Evolutionary conservation across 257 asterid species (phyloP).

Genomic region (Salvia miltiorrhiza): DNA sequence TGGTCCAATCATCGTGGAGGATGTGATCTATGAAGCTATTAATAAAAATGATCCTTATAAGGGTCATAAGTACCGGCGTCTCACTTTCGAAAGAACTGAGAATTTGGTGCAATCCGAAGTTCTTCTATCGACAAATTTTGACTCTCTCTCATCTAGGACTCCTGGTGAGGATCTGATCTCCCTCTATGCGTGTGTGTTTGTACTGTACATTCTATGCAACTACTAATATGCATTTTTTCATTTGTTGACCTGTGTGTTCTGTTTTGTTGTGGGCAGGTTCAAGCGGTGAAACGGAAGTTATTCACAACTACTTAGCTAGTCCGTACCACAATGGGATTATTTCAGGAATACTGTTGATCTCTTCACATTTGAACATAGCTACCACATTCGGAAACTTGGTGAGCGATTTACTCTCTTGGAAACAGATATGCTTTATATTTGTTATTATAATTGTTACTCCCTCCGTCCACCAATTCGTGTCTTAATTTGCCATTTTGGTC

Average conservation of each 20-base stretch:
- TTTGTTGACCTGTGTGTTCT: slow-evolving; percentile 5
- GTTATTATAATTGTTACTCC: too few relatives aligned
- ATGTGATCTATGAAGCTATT: slow-evolving; percentile 62
- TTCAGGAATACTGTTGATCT: slow-evolving; percentile 73
- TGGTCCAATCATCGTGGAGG: slow-evolving; percentile 83
- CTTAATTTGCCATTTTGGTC: too few relatives aligned
- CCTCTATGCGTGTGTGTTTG: neutral
- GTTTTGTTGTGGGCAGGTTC: slow-evolving; percentile 35
- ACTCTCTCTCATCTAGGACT: slow-evolving; percentile 21
- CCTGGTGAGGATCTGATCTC: slow-evolving; percentile 31
- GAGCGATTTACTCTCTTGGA: slow-evolving; percentile 28
- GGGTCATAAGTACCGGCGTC: slow-evolving; percentile 71
- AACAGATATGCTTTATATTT: slow-evolving; percentile 9
- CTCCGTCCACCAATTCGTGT: too few relatives aligned
- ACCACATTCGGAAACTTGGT: slow-evolving; percentile 48
- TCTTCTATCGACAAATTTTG: slow-evolving; percentile 45
- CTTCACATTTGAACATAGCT: slow-evolving; percentile 46
- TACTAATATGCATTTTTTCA: neutral
- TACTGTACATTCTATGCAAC: neutral
- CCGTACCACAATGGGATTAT: slow-evolving; percentile 85
- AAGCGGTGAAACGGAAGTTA: slow-evolving; percentile 41
- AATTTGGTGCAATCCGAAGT: slow-evolving; percentile 94
- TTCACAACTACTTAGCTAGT: slow-evolving; percentile 82
- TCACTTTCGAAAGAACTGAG: slow-evolving; percentile 66
- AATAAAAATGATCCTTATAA: slow-evolving; percentile 32